phyloP scores from a whole-genome alignment of 2,329 filamentous ascomycete genomes.

The Exophiala mesophila region DNA sequence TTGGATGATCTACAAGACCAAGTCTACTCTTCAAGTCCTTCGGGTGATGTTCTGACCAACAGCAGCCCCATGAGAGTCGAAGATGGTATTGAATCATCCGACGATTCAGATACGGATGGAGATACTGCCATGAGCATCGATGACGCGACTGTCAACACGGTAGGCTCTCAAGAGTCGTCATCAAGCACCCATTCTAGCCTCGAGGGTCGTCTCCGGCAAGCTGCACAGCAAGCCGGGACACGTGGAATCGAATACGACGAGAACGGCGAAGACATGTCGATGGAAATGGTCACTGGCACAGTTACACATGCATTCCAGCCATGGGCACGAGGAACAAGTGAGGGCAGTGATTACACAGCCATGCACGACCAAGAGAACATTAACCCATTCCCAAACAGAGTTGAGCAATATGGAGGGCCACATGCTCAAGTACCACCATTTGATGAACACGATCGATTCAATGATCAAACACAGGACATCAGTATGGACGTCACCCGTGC shows the following conservation, averaged over 20 bases:
- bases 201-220: constrained; percentile 72
- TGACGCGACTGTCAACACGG: constrained; percentile 66
- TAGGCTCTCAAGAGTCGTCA: constrained; percentile 56
- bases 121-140: constrained; percentile 81
- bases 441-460: constrained; percentile 39
- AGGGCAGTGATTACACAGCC: constrained; percentile 30
- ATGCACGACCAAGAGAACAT: constrained; percentile 44
- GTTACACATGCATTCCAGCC: constrained; percentile 47
- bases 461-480: constrained; percentile 61
- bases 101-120: constrained; percentile 56
- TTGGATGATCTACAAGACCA: constrained; percentile 46
- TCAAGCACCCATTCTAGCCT: constrained; percentile 64
- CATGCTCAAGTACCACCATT: constrained; percentile 9
- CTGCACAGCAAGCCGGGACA: constrained; percentile 69
- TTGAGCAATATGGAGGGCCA: constrained; percentile 16
- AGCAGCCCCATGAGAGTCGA: constrained; percentile 43
- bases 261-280: constrained; percentile 66
- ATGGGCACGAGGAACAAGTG: constrained; percentile 35
- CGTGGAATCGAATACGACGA: constrained; percentile 59
- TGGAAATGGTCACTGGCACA: constrained; percentile 67
- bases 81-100: constrained; percentile 46
- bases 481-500: constrained; percentile 92
- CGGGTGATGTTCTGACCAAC: constrained; percentile 33
- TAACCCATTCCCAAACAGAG: constrained; percentile 32
- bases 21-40: constrained; percentile 68